These are phyloP conservation scores for Brachypodium distachyon DNA, from an alignment of 202 grass and related monocot species.

Conservation along the genomic window DNA sequence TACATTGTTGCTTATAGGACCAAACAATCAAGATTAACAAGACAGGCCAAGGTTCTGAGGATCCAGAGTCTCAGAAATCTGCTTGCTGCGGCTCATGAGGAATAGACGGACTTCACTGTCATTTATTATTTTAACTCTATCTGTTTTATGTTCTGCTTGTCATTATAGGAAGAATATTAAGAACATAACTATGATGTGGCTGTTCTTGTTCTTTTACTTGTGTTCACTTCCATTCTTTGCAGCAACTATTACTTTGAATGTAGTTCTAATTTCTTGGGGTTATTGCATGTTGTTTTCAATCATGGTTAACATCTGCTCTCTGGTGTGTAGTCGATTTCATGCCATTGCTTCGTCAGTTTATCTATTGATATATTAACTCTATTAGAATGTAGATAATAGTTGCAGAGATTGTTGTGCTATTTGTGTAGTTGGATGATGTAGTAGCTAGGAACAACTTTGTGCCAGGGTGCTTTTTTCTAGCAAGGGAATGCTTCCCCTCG, in stretches of 20 bases:
- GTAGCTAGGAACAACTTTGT: neutral
- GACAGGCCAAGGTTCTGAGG: slow-evolving; percentile 30
- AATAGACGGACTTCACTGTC: slow-evolving; percentile 9
- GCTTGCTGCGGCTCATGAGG: slow-evolving; percentile 52
- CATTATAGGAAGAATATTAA: slow-evolving; percentile 44
- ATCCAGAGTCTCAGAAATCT: slow-evolving; percentile 32
- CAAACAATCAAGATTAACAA: slow-evolving; percentile 61
- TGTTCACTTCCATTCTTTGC: slow-evolving; percentile 43
- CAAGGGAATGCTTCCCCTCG: neutral
- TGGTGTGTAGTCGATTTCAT: neutral
- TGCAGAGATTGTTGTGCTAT: neutral
- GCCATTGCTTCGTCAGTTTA: neutral
- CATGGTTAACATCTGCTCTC: neutral
- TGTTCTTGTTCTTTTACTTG: slow-evolving; percentile 23
- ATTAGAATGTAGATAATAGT: neutral
- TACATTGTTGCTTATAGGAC: slow-evolving; percentile 27
- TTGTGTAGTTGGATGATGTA: neutral
- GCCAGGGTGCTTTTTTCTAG: neutral
- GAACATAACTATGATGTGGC: slow-evolving; percentile 31
- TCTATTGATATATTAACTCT: neutral
- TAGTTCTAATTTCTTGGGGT: neutral
- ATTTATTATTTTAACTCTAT: slow-evolving; percentile 13
- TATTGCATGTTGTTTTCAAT: slow-evolving; percentile 4
- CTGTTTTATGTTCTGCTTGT: slow-evolving; percentile 39
- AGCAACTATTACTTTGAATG: slow-evolving; percentile 22